A percentile compares a stretch with the other conserved stretches of the same genome.
Conservation (phyloP, 2,329 filamentous ascomycete genomes). For the Aspergillus glaucus region DNA sequence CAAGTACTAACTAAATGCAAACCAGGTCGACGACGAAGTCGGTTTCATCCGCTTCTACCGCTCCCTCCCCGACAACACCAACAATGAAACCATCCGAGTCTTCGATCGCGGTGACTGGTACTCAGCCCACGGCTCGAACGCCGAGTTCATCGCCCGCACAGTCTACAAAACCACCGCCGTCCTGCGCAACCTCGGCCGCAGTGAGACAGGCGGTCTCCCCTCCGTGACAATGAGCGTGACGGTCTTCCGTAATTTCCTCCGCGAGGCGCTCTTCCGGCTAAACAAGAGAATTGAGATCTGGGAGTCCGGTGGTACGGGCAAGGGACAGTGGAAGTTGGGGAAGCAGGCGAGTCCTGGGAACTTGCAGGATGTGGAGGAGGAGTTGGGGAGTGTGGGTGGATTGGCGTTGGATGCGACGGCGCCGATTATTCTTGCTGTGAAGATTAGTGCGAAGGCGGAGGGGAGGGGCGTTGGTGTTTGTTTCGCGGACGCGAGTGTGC, state of each 20-base stretch:
- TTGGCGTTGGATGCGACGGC: constrained; percentile 67
- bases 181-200: constrained; percentile 78
- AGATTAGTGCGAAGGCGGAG: constrained; percentile 85
- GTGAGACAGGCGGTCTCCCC: constrained; percentile 74
- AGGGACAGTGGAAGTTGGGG: constrained; percentile 77
- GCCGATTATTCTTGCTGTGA: constrained; percentile 91
- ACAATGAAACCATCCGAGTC: constrained; percentile 66
- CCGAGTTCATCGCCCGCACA: constrained; percentile 48
- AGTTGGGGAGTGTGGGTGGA: constrained; percentile 59
- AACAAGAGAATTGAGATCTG: constrained; percentile 91
- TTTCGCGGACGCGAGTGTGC: constrained; percentile 93
- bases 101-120: constrained; percentile 96
- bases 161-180: constrained; percentile 98
- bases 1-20: constrained; percentile 1
- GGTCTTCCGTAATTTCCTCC: constrained; percentile 89
- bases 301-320: constrained; percentile 66
- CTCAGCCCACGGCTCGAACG: constrained; percentile 54
- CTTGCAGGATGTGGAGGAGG: constrained; percentile 92
- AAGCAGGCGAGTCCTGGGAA: constrained; percentile 96
- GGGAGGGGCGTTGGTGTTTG: constrained; percentile 86
- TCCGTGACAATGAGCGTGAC: constrained; percentile 95
- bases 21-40: constrained; percentile 85
- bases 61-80: constrained; percentile 58
- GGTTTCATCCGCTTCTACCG: constrained; percentile 97
- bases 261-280: constrained; percentile 85